These are phyloP conservation scores for Eucalyptus cloeziana DNA, from an alignment of 345 rosid genomes.

Conservation along the genomic window DNA sequence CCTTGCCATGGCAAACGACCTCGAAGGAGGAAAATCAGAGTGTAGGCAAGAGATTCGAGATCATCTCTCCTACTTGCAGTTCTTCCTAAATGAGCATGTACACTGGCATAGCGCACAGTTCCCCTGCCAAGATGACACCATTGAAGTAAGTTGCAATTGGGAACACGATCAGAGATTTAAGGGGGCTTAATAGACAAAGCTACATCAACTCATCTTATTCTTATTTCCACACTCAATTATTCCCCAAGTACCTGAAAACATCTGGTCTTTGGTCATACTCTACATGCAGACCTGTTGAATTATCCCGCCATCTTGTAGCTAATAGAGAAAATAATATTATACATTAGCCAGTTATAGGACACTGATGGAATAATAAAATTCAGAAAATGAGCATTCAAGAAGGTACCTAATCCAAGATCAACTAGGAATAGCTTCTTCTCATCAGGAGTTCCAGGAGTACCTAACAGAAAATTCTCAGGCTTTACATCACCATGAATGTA, in stretches of 20 bases:
- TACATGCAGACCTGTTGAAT: constrained; percentile 8
- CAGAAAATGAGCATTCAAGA: not conserved
- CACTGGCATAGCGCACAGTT: constrained; percentile 54
- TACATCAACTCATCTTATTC: not conserved
- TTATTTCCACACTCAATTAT: not conserved
- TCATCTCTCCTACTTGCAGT: constrained; percentile 48
- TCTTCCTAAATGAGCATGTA: constrained; percentile 57
- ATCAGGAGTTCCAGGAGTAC: constrained; percentile 18
- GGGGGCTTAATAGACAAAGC: not conserved
- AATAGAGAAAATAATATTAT: not conserved
- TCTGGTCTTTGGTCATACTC: constrained; percentile 14
- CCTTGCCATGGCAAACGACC: constrained; percentile 66
- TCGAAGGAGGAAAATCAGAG: constrained; percentile 44
- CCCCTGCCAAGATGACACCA: constrained; percentile 20
- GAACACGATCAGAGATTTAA: not conserved
- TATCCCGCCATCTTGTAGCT: constrained; percentile 9
- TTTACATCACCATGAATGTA: constrained; percentile 42
- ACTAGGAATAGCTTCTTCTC: constrained; percentile 32
- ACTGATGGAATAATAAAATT: not conserved
- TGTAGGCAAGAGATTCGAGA: constrained; percentile 52
- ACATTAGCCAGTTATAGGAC: not conserved
- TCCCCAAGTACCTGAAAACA: constrained; percentile 3
- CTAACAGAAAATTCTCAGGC: constrained; percentile 39
- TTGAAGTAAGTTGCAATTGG: not conserved
- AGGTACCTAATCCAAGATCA: constrained; percentile 22